Conservation (phyloP, 2,329 filamentous ascomycete genomes). For the Penicillium janthinellum region DNA sequence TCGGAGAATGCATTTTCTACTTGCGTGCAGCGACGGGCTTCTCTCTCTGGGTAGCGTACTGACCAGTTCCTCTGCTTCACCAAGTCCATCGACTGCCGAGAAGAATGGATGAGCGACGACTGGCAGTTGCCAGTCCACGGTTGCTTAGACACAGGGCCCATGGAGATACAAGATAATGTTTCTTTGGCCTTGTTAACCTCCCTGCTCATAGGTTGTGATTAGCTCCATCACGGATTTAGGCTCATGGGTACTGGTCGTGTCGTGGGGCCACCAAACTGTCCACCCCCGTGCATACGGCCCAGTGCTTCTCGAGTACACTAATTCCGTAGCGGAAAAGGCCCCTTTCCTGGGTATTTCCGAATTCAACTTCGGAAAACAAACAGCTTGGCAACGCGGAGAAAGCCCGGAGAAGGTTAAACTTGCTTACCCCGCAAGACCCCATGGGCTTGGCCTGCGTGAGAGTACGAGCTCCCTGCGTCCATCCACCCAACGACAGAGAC, state of each 20-base stretch:
- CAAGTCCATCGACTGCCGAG: too few species aligned
- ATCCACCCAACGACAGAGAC: neutral
- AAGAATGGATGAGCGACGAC: too few species aligned
- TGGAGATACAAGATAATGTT: too few species aligned
- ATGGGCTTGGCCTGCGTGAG: neutral
- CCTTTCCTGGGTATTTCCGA: neutral
- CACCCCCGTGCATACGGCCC: neutral
- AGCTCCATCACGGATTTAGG: neutral
- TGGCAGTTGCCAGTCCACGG: too few species aligned
- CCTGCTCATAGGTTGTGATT: too few species aligned
- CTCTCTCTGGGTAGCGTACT: neutral
- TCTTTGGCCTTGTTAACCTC: too few species aligned
- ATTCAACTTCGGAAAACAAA: neutral
- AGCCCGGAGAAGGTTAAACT: neutral
- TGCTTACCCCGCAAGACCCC: neutral
- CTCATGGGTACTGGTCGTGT: neutral
- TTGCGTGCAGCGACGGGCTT: constrained; percentile 7
- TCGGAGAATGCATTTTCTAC: neutral
- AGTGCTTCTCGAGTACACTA: too few species aligned
- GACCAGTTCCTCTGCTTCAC: neutral
- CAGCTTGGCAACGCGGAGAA: neutral
- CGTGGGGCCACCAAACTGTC: neutral
- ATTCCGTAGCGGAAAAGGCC: neutral
- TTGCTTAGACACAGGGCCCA: too few species aligned
- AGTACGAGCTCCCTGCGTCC: neutral